phyloP scores from a whole-genome alignment of 768 basidiomycete genomes.

The Psilocybe tampanensis region DNA sequence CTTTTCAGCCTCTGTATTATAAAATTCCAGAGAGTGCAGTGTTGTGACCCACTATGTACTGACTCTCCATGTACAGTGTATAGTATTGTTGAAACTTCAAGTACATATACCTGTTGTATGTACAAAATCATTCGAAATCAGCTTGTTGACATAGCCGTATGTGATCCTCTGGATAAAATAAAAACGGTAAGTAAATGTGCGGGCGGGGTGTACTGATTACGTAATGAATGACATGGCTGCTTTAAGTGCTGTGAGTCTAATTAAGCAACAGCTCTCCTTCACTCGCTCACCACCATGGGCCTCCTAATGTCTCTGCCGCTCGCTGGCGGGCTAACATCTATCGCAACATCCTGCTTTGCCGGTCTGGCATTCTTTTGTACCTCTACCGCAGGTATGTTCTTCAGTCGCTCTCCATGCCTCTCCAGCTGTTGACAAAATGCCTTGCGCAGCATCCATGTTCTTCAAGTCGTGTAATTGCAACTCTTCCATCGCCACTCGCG shows the following conservation, averaged over 20 bases:
- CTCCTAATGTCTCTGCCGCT: constrained; percentile 73
- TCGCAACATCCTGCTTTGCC: constrained; percentile 83
- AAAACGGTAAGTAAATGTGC: too few relatives aligned
- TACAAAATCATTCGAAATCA: too few relatives aligned
- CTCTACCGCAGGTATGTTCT: constrained; percentile 71
- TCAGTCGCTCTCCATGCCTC: background rate
- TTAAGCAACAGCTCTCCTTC: too few relatives aligned
- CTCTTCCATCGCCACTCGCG: constrained; percentile 95
- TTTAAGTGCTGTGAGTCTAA: too few relatives aligned
- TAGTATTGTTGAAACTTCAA: background rate
- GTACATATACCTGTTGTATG: too few relatives aligned
- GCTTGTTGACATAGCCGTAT: too few relatives aligned
- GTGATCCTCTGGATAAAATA: too few relatives aligned
- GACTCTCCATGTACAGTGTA: background rate
- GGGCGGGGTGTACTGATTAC: too few relatives aligned
- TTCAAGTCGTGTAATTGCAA: constrained; percentile 99
- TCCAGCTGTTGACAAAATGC: constrained; percentile 5
- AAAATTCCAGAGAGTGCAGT: constrained; percentile 46
- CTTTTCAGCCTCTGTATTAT: constrained; percentile 52
- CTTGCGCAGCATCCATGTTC: constrained; percentile 81
- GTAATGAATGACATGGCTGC: too few relatives aligned
- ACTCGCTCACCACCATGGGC: constrained; percentile 54
- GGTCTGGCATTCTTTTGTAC: constrained; percentile 87
- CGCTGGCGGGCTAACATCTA: constrained; percentile 63
- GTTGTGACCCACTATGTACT: constrained; percentile 24